Evolutionary conservation across 164 flowering plant genomes (phyloP).

Genomic region (Magnolia kwangsiensis): DNA sequence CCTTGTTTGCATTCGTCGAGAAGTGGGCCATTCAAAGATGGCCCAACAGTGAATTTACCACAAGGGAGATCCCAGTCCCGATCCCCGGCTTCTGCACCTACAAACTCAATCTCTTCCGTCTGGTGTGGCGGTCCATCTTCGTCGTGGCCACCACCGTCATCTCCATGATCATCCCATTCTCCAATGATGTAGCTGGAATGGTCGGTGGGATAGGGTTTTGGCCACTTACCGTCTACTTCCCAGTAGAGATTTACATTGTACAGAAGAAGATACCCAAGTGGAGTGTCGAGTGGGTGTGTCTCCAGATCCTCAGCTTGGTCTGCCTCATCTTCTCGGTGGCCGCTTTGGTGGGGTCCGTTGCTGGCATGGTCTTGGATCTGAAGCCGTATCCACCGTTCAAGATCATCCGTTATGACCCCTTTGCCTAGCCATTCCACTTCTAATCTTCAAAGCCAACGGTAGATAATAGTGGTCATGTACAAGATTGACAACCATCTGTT

Average conservation of each 20-base stretch:
- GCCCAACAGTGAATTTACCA: constrained; percentile 37
- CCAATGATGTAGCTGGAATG: constrained; percentile 55
- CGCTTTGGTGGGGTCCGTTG: constrained; percentile 37
- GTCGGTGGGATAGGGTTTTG: constrained; percentile 64
- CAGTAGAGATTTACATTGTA: constrained; percentile 57
- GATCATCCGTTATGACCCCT: too few species aligned
- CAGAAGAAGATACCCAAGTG: constrained; percentile 55
- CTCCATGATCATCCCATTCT: constrained; percentile 64
- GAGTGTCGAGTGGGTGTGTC: constrained; percentile 53
- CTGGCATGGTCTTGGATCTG: too few species aligned
- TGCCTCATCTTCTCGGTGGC: constrained; percentile 46
- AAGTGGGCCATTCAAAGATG: constrained; percentile 37
- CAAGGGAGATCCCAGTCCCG: constrained; percentile 29
- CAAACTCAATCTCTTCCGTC: constrained; percentile 44
- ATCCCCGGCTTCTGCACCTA: constrained; percentile 15
- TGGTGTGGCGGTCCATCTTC: constrained; percentile 46
- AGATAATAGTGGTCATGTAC: too few species aligned
- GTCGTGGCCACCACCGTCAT: constrained; percentile 49
- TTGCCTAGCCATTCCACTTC: too few species aligned
- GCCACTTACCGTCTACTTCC: constrained; percentile 66
- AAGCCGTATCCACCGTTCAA: too few species aligned
- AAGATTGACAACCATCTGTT: too few species aligned
- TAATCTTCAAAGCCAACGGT: too few species aligned
- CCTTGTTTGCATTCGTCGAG: constrained; percentile 60
- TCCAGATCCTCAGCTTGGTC: constrained; percentile 47